Base-by-base conservation (phyloP, 192 early-diverging fungal genomes). In the Jimgerdemannia flammicorona region DNA sequence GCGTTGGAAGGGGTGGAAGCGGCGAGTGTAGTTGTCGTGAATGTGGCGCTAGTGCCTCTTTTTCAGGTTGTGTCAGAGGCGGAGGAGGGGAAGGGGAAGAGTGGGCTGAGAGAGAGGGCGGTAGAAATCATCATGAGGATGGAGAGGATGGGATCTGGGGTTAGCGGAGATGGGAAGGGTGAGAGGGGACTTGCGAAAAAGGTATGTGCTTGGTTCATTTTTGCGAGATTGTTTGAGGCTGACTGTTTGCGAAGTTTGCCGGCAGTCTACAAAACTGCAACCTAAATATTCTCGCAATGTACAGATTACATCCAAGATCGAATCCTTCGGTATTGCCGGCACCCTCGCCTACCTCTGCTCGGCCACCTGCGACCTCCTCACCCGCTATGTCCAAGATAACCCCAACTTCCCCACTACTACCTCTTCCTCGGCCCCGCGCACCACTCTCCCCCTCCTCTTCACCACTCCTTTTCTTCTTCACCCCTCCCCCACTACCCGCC, bases 41-140 rank as follows among this genome's bases (percentile, higher is more conserved):
- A 78, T 64, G 10, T 86, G 54, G 86, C 82, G 10, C 81, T 87
- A 17, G 71, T 89, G 8, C 85, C 88, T 4, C 75, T 87, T 11
- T 85, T 87, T 54, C 88, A 89, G 49, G 79, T 83, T 41, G 72
- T 89, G 20, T 74, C 85, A 3, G 88, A 89, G 63, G 14, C 67
- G 4, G 40, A 66, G 0, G 74, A 59, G 14, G 74, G 20, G 3
- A 70, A n/a, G 9, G 41, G 40, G 3, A 70, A n/a, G 9, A 39
- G 40, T 10, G 49, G 49, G 49, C 8, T 59, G 49, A 59, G 49
- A 14, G 49, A 59, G 49, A 6, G 6, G 49, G 49, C 49, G 49
- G 49, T 14, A 14, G 49, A 59, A 14, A 14, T 59, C 8, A 59
- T 59, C 14, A 14, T 59, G 49, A 59, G 14, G 14, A 59, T 59